Conservation (phyloP, 257 asterid genomes). For the Sherardia arvensis region DNA sequence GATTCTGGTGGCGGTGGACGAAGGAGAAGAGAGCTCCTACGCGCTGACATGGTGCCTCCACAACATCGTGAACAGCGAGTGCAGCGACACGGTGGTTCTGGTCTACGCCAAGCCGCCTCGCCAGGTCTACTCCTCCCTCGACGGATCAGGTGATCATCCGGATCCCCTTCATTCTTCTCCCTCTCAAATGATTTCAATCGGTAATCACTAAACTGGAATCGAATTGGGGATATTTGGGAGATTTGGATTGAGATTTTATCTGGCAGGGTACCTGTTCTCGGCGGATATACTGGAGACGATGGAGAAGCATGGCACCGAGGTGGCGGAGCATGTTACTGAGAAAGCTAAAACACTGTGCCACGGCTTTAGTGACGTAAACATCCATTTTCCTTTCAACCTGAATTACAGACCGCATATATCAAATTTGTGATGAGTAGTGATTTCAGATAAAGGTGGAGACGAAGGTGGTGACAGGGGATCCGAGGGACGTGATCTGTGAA, state of each 20-base stretch:
- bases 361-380: conserved; percentile 20
- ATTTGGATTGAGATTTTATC: neutral
- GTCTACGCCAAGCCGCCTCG: conserved; percentile 41
- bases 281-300: conserved; percentile 32
- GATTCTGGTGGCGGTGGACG: conserved; percentile 65
- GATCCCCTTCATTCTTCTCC: neutral
- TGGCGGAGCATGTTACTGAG: conserved; percentile 36
- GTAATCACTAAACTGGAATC: neutral
- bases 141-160: conserved; percentile 39
- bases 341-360: conserved; percentile 40
- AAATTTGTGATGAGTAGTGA: conserved; percentile 4
- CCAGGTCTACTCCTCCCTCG: conserved; percentile 35
- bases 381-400: neutral
- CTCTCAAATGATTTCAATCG: neutral
- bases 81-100: conserved; percentile 46
- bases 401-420: no score
- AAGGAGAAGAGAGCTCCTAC: conserved; percentile 57
- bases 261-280: conserved; percentile 45
- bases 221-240: neutral
- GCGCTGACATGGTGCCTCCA: conserved; percentile 67
- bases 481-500: conserved; percentile 69
- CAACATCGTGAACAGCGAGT: conserved; percentile 24
- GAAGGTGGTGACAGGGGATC: conserved; percentile 50
- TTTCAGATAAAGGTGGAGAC: conserved; percentile 65
- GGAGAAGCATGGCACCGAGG: conserved; percentile 41